Evolutionary conservation across 2,329 filamentous ascomycete genomes (phyloP), one percentile per base, ranked within the genome.

Genomic region (Arachnomyces sp.): DNA sequence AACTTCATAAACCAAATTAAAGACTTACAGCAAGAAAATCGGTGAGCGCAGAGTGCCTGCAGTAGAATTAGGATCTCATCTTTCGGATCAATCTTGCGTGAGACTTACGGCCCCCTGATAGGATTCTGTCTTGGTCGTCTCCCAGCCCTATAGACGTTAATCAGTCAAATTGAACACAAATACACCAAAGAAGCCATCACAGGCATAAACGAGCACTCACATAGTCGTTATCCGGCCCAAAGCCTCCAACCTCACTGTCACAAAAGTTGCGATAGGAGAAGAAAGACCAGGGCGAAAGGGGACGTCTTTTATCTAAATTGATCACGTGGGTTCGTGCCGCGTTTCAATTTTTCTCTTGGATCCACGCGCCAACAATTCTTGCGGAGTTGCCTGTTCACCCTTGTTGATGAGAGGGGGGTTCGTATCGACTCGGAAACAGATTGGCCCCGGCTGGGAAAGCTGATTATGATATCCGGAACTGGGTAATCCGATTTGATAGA

Each of bases 31-130:
- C 79, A 39, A 82, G 64, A 51, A 82, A 83, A 54, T 82, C 78
- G 5, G 79, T 83, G 53, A 83, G 63, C 9, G 80, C 80, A 43
- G 78, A 82, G 49, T 79, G 79, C 20, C 71, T 73, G 42, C 7
- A 16, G 31, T 13, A 12, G 12, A 33, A 31, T 13, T 36, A 57
- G 36, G 56, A 49, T 47, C 31, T 38, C 38, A 34, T 16, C 29
- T 33, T 15, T 29, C 20, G 13, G 15, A 28, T 36, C 36, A 9
- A 36, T 9, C 5, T 8, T n/a, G 36, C 12, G 3, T 20, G 28
- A 13, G 34, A 48, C 67, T 52, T 61, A 71, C 60, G 77, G 77
- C 46, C 47, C 47, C 13, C 12, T 14, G 18, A 42, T 42, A 25
- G 20, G 20, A 25, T 38, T 37, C 15, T 28, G 11, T 11, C 39